Evolutionary conservation across 805 yeast genomes (phyloP).

Genomic region (Pichia deserticola): DNA sequence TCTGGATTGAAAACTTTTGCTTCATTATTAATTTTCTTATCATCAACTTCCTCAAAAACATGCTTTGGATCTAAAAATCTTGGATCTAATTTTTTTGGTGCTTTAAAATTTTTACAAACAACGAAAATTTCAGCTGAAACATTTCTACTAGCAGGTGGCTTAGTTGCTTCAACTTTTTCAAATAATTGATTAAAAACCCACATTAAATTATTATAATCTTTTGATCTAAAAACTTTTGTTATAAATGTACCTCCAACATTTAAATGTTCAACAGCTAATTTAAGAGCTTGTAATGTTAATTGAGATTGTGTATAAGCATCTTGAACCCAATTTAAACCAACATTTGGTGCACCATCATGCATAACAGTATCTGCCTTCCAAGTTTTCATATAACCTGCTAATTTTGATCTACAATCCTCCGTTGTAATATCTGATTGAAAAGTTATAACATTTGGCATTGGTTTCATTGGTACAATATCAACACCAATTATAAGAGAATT

Average conservation of each 20-base stretch:
- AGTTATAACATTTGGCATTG: constrained; percentile 90
- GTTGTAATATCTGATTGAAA: constrained; percentile 97
- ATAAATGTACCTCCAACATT: constrained; percentile 91
- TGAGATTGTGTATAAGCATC: constrained; percentile 99
- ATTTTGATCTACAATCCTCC: constrained; percentile 90
- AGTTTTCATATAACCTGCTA: constrained; percentile 93
- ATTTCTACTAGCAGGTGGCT: constrained; percentile 98
- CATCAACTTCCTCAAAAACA: constrained; percentile 88
- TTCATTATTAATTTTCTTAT: constrained; percentile 70
- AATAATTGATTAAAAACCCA: constrained; percentile 97
- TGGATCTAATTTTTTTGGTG: constrained; percentile 93
- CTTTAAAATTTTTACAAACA: constrained; percentile 91
- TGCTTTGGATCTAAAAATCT: constrained; percentile 84
- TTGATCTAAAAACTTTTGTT: constrained; percentile 96
- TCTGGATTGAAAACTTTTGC: constrained; percentile 94
- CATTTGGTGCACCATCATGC: constrained; percentile 99
- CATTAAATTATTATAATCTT: constrained; percentile 92
- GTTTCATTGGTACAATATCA: constrained; percentile 95
- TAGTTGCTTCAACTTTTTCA: constrained; percentile 96
- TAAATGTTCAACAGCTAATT: constrained; percentile 89
- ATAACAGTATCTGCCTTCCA: constrained; percentile 98
- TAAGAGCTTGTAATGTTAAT: constrained; percentile 86
- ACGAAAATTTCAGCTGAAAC: constrained; percentile 99
- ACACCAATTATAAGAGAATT: constrained; percentile 95
- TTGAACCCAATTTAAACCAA: constrained; percentile 99